Evolutionary conservation across 805 yeast species (phyloP).

Genomic region (Yarrowia sp.): DNA sequence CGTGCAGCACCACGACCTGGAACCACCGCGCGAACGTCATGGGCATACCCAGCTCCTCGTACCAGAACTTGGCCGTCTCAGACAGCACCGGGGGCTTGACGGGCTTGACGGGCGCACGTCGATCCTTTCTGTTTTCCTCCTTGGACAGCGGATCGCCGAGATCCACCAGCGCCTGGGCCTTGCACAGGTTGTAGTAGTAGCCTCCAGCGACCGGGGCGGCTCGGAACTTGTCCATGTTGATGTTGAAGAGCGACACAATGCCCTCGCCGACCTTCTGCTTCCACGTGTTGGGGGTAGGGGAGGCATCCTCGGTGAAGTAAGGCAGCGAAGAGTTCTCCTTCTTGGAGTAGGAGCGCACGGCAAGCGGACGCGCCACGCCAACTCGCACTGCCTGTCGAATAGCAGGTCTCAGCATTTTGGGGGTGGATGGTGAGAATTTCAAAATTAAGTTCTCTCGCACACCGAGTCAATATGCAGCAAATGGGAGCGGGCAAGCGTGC

Average conservation of each 20-base stretch:
- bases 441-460: background rate
- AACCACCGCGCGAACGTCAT: conserved; percentile 93
- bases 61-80: conserved; percentile 77
- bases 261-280: conserved; percentile 38
- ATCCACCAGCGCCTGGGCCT: conserved; percentile 50
- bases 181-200: conserved; percentile 80
- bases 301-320: conserved; percentile 11
- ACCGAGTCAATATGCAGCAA: background rate
- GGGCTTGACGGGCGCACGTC: conserved; percentile 8
- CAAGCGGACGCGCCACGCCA: background rate
- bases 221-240: conserved; percentile 89
- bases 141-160: conserved; percentile 18
- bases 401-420: conserved; percentile 15
- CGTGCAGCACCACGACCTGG: conserved; percentile 84
- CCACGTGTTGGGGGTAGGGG: conserved; percentile 32
- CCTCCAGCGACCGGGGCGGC: conserved; percentile 96
- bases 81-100: conserved; percentile 42
- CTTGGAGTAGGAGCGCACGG: background rate
- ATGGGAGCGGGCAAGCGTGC: too few species aligned
- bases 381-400: conserved; percentile 13
- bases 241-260: conserved; percentile 48
- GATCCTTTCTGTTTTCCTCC: conserved; percentile 29
- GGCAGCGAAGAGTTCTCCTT: conserved; percentile 7
- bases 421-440: conserved; percentile 15
- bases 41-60: conserved; percentile 77